Percentiles rank a stretch among this genome's conserved stretches.
phyloP scores from a whole-genome alignment of 2,329 filamentous ascomycete genomes.

The Monosporascus ibericus region DNA sequence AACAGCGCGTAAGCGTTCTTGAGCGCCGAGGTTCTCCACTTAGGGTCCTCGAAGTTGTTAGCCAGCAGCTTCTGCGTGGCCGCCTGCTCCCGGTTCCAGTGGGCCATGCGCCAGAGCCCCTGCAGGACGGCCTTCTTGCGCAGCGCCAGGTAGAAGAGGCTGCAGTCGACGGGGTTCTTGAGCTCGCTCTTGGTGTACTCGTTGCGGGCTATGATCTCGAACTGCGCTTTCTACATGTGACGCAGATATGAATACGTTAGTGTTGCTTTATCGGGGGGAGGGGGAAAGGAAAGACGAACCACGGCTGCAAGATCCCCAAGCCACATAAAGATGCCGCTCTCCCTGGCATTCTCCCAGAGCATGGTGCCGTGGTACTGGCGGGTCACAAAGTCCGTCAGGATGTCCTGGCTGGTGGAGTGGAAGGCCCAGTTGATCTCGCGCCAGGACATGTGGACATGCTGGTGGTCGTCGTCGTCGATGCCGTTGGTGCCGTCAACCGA shows the following conservation, averaged over 20 bases:
- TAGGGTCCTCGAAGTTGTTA: slow-evolving; percentile 84
- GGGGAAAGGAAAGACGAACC: slow-evolving; percentile 34
- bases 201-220: slow-evolving; percentile 86
- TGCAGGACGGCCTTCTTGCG: slow-evolving; percentile 86
- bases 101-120: slow-evolving; percentile 91
- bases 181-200: slow-evolving; percentile 85
- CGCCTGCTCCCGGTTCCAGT: slow-evolving; percentile 78
- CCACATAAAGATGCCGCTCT: slow-evolving; percentile 95
- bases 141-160: slow-evolving; percentile 84
- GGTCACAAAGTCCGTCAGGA: slow-evolving; percentile 76
- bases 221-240: slow-evolving; percentile 57
- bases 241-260: slow-evolving; percentile 3
- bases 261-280: slow-evolving; percentile 3
- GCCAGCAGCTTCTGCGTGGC: slow-evolving; percentile 73
- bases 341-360: slow-evolving; percentile 77
- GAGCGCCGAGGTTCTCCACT: slow-evolving; percentile 82
- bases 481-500: no score
- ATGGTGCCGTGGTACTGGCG: slow-evolving; percentile 73
- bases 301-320: slow-evolving; percentile 70
- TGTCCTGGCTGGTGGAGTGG: slow-evolving; percentile 81
- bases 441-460: slow-evolving; percentile 57
- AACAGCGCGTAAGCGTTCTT: slow-evolving; percentile 97
- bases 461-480: no score
- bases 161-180: slow-evolving; percentile 87
- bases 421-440: slow-evolving; percentile 82